These are phyloP conservation scores for Eucalyptus melliodora DNA, from an alignment of 345 rosid genomes.

Conservation along the genomic window DNA sequence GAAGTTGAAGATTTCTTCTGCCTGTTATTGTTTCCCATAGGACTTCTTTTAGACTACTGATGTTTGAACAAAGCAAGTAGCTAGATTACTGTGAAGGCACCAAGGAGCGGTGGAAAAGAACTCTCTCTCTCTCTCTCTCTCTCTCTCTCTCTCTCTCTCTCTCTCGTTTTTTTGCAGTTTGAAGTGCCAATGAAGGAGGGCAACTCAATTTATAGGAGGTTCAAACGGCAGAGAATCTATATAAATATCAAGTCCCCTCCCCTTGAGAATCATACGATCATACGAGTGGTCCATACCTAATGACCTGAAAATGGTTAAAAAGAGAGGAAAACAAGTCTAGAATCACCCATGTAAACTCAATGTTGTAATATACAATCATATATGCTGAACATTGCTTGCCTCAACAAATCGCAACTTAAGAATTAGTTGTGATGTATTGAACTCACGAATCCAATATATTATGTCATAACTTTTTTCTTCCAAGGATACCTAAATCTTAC, in stretches of 20 bases:
- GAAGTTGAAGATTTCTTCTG: conserved; percentile 11
- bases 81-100: neutral
- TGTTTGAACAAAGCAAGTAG: neutral
- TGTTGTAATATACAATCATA: too few species aligned
- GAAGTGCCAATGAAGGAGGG: neutral
- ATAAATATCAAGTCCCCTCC: neutral
- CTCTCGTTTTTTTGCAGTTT: neutral
- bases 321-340: neutral
- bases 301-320: neutral
- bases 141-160: too few species aligned
- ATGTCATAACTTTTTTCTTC: too few species aligned
- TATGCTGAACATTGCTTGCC: neutral
- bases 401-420: fast-evolving
- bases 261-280: neutral
- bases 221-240: neutral
- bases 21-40: conserved; percentile 15
- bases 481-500: too few species aligned
- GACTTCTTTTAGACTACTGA: neutral
- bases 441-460: too few species aligned
- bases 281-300: neutral
- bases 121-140: too few species aligned
- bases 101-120: neutral
- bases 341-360: neutral
- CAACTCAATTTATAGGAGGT: neutral
- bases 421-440: too few species aligned